Evolutionary conservation across 2,329 filamentous ascomycete species (phyloP), one percentile per base, ranked within the genome.

Genomic region (Phialophora tarda): DNA sequence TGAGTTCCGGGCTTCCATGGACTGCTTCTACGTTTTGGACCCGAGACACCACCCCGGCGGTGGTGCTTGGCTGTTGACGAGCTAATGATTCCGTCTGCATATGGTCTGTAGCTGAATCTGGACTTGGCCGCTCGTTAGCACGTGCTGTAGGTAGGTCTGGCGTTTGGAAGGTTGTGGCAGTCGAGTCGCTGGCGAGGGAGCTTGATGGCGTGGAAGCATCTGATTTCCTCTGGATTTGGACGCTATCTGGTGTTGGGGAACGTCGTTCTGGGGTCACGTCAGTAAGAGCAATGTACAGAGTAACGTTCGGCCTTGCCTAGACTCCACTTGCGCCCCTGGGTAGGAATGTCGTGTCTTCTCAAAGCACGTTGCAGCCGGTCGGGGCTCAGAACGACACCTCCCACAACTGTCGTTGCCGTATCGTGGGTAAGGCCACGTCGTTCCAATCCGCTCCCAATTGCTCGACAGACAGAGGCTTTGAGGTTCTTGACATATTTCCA

Each of bases 401-500:
- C 10, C 0, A 64, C 28, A 8, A 8, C 30, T 5, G 56, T 28
- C 7, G 23, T 41, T 21, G 41, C 62, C 6, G 26, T 54, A 30
- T 26, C 14, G 14, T 53, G 44, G 12, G 55, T 30, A 4, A 64
- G 47, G 30, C 62, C n/a, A 23, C 55, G 62, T 5, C 54, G 62
- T 2, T 47, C 28, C 44, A 64, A 30, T 17, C 41, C 47, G n/a
- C n/a, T 54, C 0, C 38, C 50, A 48, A 62, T 41, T 4, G 28
- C 58, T 23, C 47, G 44, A 32, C 58, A 65, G 14, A 32, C 30
- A 26, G 51, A 57, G n/a, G 51, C 38, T 41, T 65, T 65, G 38
- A 50, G 53, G 28, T 65, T 62, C 38, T 65, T 65, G n/a, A 11
- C 34, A 32, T 57, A 62, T 23, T 53, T 21, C 63, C 63, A 65